A percentile compares a stretch with the other conserved stretches of the same genome.
These are phyloP conservation scores for Dimocarpus longan DNA, from an alignment of 345 rosid species.

Conservation along the genomic window DNA sequence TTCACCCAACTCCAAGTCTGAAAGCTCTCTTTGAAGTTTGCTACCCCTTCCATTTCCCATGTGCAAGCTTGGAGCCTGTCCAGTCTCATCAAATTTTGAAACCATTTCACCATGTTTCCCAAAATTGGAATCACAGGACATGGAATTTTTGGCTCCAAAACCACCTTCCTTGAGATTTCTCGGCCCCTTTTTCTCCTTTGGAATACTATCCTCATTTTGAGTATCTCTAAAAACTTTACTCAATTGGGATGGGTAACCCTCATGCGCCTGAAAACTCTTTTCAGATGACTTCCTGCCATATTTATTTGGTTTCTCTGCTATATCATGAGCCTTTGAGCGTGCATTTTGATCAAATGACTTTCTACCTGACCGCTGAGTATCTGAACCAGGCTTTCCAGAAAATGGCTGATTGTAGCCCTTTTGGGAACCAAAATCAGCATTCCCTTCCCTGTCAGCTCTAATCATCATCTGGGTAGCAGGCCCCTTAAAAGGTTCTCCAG, in stretches of 20 bases:
- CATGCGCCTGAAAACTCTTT: constrained; percentile 42
- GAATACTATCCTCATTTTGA: constrained; percentile 51
- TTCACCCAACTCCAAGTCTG: constrained; percentile 95
- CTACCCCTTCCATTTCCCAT: constrained; percentile 53
- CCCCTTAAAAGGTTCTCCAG: constrained; percentile 39
- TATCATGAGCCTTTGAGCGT: constrained; percentile 41
- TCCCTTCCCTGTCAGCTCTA: constrained; percentile 44
- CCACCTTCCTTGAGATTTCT: constrained; percentile 64
- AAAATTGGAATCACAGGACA: constrained; percentile 45
- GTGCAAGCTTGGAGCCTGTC: constrained; percentile 43
- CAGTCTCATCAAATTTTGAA: constrained; percentile 56
- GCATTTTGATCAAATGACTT: constrained; percentile 46
- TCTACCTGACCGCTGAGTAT: constrained; percentile 42
- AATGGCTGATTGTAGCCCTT: constrained; percentile 43
- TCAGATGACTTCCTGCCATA: constrained; percentile 47
- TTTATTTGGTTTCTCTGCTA: constrained; percentile 46
- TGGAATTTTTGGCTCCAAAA: constrained; percentile 49
- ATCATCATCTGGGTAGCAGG: constrained; percentile 40
- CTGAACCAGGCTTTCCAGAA: constrained; percentile 51
- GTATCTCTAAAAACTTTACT: constrained; percentile 53
- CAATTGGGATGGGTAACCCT: constrained; percentile 42
- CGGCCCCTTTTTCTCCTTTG: constrained; percentile 46
- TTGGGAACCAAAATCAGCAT: constrained; percentile 39
- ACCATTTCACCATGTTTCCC: constrained; percentile 52
- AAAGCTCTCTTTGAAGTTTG: constrained; percentile 69